phyloP scores from a whole-genome alignment of 805 yeast genomes.

The Lachancea mirantina region DNA sequence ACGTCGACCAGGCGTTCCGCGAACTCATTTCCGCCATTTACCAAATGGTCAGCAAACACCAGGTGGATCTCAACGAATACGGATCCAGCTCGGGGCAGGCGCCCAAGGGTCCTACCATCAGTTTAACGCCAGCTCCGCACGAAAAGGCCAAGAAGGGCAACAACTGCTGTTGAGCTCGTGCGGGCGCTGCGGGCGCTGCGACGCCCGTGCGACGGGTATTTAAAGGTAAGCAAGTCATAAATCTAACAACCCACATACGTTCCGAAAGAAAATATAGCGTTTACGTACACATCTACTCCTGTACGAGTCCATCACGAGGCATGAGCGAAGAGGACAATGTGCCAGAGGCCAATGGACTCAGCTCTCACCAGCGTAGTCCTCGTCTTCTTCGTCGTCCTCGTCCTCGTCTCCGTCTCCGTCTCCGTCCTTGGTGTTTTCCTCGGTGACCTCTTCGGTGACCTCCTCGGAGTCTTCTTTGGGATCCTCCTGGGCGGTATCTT shows the following conservation, averaged over 20 bases:
- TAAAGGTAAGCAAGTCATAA: too few relatives aligned
- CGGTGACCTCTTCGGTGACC: constrained; percentile 48
- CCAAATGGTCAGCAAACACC: constrained; percentile 90
- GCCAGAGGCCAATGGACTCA: too few relatives aligned
- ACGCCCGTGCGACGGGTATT: too few relatives aligned
- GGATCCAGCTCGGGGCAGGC: constrained; percentile 37
- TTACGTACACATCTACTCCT: too few relatives aligned
- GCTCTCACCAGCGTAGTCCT: constrained; percentile 11
- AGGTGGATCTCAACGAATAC: constrained; percentile 76
- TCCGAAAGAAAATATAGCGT: too few relatives aligned
- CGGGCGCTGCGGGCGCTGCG: too few relatives aligned
- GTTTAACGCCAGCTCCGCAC: constrained; percentile 88
- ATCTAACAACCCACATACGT: too few relatives aligned
- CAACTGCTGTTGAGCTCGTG: constrained; percentile 67
- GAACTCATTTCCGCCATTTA: constrained; percentile 88
- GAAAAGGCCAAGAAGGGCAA: constrained; percentile 50
- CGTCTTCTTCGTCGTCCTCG: constrained; percentile 16
- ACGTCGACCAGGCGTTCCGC: constrained; percentile 91
- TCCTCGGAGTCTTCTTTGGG: constrained; percentile 39
- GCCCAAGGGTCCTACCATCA: constrained; percentile 82
- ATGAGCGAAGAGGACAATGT: too few relatives aligned
- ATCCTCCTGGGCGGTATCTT: too few relatives aligned
- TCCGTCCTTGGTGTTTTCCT: constrained; percentile 39
- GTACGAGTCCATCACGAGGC: too few relatives aligned
- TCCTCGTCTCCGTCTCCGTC: constrained; percentile 45